Base-by-base conservation (phyloP, 164 flowering plant species). In the Vitis cinerea region DNA sequence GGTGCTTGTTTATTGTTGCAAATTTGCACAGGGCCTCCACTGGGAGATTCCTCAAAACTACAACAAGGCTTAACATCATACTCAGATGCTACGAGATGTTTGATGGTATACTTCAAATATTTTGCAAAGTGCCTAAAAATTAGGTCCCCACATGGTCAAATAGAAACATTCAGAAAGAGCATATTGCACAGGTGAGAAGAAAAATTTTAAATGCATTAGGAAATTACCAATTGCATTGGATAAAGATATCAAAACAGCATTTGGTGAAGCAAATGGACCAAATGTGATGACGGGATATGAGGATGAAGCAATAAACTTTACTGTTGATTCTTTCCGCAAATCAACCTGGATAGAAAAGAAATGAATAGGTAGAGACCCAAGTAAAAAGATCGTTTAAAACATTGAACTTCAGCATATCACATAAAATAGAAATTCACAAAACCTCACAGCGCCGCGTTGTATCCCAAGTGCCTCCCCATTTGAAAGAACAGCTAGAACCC, bases 391-490 rank as follows among this genome's bases (percentile, higher is more conserved):
- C 50, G 13, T 27, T 15, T 59, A 1, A 65, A 55, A 47, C 14
- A 23, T 23, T 60, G 4, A 65, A 23, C 27, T 23, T n/a, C 4
- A 64, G 29, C 49, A 10, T 59, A 68, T 93, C 97, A 86, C 5
- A 62, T 16, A 49, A 60, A 47, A 69, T 44, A 60, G 65, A 66
- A n/a, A 11, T 31, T 54, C 64, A 65, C 23, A 66, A 71, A 61
- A 94, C 98, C 97, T 90, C 97, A 63, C 97, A 92, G 29, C 90
- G 91, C 47, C 74, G 65, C 59, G 93, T 90, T 73, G 98, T 86
- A 94, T 75, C 60, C 98, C 98, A 1, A 23, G 63, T 97, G 98
- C 87, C 72, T 89, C 97, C 87, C 89, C 98, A 82, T 69, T 83
- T 47, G 88, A 91, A 75, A 92, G 89, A 78, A 94, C 82, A 72